Base-by-base conservation (phyloP, 1,139 yeast species). In the Hemisphaericaspora xylofermentans region DNA sequence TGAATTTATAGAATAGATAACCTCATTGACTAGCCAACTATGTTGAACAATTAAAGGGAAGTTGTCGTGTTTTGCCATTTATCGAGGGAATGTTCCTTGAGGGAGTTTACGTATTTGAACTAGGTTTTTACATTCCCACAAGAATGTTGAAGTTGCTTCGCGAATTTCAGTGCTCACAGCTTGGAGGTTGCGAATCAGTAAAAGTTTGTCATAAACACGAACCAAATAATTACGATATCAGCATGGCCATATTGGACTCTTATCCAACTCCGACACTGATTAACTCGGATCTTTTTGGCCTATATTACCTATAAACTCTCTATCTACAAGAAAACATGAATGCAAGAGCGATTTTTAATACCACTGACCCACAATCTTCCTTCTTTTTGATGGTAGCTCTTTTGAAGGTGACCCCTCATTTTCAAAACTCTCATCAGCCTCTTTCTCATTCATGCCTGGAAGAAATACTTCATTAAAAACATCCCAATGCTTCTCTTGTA, bases 321-420 rank as follows among this genome's bases (percentile, higher is more conserved):
- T 8, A 10, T 21, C 19, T 22, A 32, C 27, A 24, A 32, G 26
- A n/a, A n/a, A 21, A 12, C 13, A 31, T 9, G 27, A 22, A 33
- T 10, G 12, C 24, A 22, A 5, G 5, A 5, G 8, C 8, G 5
- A 19, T 17, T 16, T 16, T 31, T 13, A 31, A 19, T 31, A 31
- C 34, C 34, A 31, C 7, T 18, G n/a, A 13, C 13, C 25, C 8
- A 13, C 15, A 7, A 31, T 31, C 19, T 31, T 31, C 17, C 25
- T 18, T 19, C 25, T 31, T 19, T 31, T 31, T 12, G 34, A 12
- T 12, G 34, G 21, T 9, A 9, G 7, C 4, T 18, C 9, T 7
- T 31, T 31, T 4, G 34, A n/a, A 9, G 66, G 64, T 40, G 66
- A 74, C 38, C 71, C 53, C 48, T 68, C 69, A 36, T 61, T 67